Base-by-base conservation (phyloP, 352 stramenopile genomes). In the Globisporangium cylindrosporum region DNA sequence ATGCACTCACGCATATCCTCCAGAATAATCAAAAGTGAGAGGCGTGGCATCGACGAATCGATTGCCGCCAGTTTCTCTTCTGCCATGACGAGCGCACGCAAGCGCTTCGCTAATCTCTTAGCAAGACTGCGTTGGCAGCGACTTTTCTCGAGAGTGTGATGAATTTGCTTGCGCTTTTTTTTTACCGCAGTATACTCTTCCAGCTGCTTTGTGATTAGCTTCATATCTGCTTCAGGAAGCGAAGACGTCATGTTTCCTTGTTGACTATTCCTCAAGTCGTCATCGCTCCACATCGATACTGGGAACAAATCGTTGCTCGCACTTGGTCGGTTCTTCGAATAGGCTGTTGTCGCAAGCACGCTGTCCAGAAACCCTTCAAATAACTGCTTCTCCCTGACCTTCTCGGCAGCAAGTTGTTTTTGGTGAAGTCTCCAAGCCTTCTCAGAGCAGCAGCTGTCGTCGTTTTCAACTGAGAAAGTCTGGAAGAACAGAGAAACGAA, bases 401-500 rank as follows among this genome's bases (percentile, higher is more conserved):
- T 60, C 15, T 66, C 62, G 1, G 55, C n/a, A 14, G 22, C 20
- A 25, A 66, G 36, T 14, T 65, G 43, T 24, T 55, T 38, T 24
- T 69, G 62, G 3, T 62, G 43, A 8, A 64, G 55, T 18, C 34
- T 68, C 53, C 67, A 69, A 15, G 49, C 53, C 12, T 32, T 48
- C 53, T 68, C 61, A 7, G 32, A 25, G 9, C 41, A 62, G 2
- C 14, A 46, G 38, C 14, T 20, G 38, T 57, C 15, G 1, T 63
- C 15, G 36, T n/a, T 70, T 48, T 6, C 67, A 48, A 43, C 67
- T 58, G 48, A 1, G 10, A 66, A 62, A 14, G 38, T 27, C 36
- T 61, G 56, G 18, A 70, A 74, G 34, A 85, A 80, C 6, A 71
- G 25, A 0, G 74, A 64, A 1, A 80, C 32, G 18, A 90, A 77